These are phyloP conservation scores for Mucor lusitanicus DNA, from an alignment of 371 early-diverging fungal genomes.

Conservation along the genomic window DNA sequence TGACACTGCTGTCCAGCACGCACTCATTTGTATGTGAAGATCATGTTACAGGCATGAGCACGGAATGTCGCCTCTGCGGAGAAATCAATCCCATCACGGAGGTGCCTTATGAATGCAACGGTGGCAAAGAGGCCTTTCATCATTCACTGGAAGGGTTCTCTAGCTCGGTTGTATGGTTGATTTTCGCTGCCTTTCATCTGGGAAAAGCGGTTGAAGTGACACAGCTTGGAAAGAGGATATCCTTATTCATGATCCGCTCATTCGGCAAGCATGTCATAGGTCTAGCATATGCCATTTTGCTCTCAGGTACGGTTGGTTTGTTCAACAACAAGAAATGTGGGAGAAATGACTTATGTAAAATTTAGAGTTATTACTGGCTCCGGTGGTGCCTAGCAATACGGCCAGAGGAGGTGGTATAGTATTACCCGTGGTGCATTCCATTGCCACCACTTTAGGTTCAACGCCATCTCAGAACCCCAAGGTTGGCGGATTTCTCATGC, in stretches of 20 bases:
- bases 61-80: conserved; percentile 61
- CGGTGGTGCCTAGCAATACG: conserved; percentile 75
- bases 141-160: conserved; percentile 62
- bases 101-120: conserved; percentile 51
- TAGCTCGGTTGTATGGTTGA: conserved; percentile 66
- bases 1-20: conserved; percentile 55
- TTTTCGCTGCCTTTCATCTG: conserved; percentile 73
- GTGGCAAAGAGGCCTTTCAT: conserved; percentile 56
- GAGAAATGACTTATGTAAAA: neutral
- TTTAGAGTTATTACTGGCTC: conserved; percentile 61
- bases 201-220: conserved; percentile 68
- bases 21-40: conserved; percentile 61
- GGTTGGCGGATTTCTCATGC: conserved; percentile 52
- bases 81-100: conserved; percentile 30
- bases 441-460: conserved; percentile 55
- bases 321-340: neutral
- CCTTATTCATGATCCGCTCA: conserved; percentile 50
- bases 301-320: conserved; percentile 45
- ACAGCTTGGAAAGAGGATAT: conserved; percentile 59
- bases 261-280: conserved; percentile 62
- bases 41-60: conserved; percentile 41
- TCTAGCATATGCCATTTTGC: conserved; percentile 60
- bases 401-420: conserved; percentile 79
- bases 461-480: conserved; percentile 35
- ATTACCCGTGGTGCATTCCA: conserved; percentile 66